phyloP scores from a whole-genome alignment of 2,329 filamentous ascomycete genomes.

The Fusarium coffeatum region DNA sequence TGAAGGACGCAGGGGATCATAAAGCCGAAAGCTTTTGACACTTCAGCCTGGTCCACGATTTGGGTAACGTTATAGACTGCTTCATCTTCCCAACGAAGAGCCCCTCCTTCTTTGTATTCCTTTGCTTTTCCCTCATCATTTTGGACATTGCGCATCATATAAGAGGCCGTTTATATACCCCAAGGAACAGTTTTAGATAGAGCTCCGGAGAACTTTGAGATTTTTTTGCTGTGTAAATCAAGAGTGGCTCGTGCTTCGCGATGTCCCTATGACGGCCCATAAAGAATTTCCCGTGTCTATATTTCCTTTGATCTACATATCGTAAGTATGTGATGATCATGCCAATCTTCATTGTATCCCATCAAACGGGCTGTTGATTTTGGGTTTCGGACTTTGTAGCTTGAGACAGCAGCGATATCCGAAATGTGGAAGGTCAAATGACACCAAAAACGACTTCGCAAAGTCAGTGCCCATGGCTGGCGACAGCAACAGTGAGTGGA shows the following conservation, averaged over 20 bases:
- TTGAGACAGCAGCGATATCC: not conserved
- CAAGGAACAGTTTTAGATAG: conserved; percentile 24
- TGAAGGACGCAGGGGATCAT: conserved; percentile 41
- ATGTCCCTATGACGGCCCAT: not conserved
- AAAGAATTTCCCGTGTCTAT: not conserved
- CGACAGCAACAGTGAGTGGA: conserved; percentile 36
- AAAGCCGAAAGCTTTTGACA: conserved; percentile 8
- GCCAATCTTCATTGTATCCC: not conserved
- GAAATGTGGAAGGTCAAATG: conserved; percentile 42
- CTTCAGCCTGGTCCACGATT: conserved; percentile 7
- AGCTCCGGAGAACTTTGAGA: conserved; percentile 18
- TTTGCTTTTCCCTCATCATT: conserved; percentile 14
- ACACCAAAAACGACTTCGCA: conserved; percentile 32
- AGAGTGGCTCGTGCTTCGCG: not conserved
- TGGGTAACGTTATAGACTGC: conserved; percentile 46
- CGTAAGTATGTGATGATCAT: not conserved
- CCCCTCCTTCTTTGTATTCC: conserved; percentile 37
- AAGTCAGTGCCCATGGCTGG: conserved; percentile 41
- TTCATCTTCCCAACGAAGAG: conserved; percentile 53
- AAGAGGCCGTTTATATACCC: conserved; percentile 43
- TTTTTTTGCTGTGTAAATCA: not conserved
- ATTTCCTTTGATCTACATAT: not conserved
- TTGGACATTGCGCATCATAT: conserved; percentile 22
- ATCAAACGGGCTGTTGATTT: not conserved
- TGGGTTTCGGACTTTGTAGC: not conserved